Base-by-base conservation (phyloP, 2,329 filamentous ascomycete genomes). In the Fusarium buxicola region DNA sequence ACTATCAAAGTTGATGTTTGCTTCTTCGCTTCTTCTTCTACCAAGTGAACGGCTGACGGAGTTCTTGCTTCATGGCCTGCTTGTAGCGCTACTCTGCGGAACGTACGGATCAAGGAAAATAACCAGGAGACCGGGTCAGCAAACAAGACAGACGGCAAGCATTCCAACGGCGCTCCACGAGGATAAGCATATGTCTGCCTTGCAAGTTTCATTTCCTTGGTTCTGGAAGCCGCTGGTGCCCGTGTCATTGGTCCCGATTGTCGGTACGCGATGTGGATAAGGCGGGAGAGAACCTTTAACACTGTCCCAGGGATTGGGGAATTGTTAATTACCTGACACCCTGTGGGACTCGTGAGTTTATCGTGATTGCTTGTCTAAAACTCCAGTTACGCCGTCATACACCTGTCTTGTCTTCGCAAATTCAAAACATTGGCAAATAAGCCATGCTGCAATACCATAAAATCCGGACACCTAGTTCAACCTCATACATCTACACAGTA, bases 251-350 rank as follows among this genome's bases (percentile, higher is more conserved):
- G 35, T 40, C 35, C 44, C 32, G 31, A 28, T 28, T 21, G 24
- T 47, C 30, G 46, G 18, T 36, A 7, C 32, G 32, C 12, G 24
- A 24, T 49, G 18, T 50, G 47, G 36, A 49, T 31, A 40, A 24
- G 34, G 15, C 45, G 25, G 45, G 21, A 31, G 13, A 18, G 12
- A 27, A 40, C 36, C 28, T 28, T 52, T 52, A 30, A 52, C n/a
- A 38, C 30, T 24, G 32, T 34, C 21, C 48, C 24, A 24, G 15
- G 39, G 48, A n/a, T 27, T 44, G 4, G 28, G 48, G 48, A 28
- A 36, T 28, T 27, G 30, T 21, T 38, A 44, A 21, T 21, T 38
- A 44, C 48, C 18, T 32, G 38, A 30, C 25, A 24, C 25, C 18
- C 41, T 25, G 36, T 32, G 47, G n/a, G 16, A 32, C 47, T 13